Evolutionary conservation across 2,329 filamentous ascomycete species (phyloP).

Genomic region (Sporothrix dimorphospora): DNA sequence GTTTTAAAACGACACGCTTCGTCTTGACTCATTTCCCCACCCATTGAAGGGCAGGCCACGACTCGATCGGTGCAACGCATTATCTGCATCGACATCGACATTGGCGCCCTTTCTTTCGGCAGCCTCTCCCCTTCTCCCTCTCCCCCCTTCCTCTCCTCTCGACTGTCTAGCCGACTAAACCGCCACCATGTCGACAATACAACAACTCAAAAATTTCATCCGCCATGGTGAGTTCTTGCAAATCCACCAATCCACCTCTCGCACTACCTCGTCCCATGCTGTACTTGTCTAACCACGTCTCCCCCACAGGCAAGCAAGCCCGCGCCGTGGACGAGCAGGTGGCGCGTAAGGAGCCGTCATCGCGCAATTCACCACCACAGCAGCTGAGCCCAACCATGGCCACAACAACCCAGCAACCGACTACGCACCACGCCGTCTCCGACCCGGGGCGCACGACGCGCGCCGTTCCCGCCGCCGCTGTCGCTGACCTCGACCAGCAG

Average conservation of each 20-base stretch:
- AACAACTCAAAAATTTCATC: conserved; percentile 98
- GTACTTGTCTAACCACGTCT: neutral
- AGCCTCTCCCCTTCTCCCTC: neutral
- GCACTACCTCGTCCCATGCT: neutral
- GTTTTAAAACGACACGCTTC: neutral
- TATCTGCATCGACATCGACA: neutral
- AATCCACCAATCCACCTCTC: neutral
- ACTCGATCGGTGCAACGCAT: neutral
- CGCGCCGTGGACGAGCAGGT: conserved; percentile 61
- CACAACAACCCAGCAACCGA: conserved; percentile 47
- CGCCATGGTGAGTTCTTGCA: conserved; percentile 68
- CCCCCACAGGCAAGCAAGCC: conserved; percentile 76
- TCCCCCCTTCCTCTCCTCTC: neutral
- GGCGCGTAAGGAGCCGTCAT: conserved; percentile 50
- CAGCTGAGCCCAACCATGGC: conserved; percentile 56
- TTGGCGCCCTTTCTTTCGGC: neutral
- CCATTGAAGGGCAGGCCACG: neutral
- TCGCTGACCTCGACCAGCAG: neutral
- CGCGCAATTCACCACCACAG: conserved; percentile 46
- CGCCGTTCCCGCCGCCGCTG: conserved; percentile 18
- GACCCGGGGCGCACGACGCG: conserved; percentile 15
- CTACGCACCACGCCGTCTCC: conserved; percentile 48
- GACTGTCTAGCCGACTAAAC: conserved; percentile 6
- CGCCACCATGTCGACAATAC: conserved; percentile 70
- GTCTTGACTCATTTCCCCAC: conserved; percentile 12